These are phyloP conservation scores for Filobasidium uniguttulatum DNA, from an alignment of 1,284 basidiomycete genomes.

Conservation along the genomic window DNA sequence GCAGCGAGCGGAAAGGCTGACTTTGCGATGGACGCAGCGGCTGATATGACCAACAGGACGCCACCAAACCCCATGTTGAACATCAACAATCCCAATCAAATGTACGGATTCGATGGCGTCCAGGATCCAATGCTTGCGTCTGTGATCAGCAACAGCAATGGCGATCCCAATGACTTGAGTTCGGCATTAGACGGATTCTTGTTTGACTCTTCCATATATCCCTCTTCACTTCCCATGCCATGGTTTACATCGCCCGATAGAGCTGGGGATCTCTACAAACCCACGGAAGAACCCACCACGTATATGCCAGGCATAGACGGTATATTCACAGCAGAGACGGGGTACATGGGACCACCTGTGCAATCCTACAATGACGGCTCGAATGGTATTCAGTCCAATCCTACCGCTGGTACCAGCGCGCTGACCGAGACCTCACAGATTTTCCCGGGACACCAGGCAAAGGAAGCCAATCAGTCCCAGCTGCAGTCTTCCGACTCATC, in stretches of 20 bases:
- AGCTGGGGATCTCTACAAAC: conserved; percentile 19
- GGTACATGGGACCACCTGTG: conserved; percentile 11
- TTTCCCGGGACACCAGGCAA: background rate
- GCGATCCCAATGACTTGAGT: no score
- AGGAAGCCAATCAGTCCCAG: no score
- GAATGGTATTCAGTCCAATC: background rate
- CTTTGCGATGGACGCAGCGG: background rate
- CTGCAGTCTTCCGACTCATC: no score
- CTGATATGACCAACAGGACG: no score
- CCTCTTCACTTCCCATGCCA: conserved; percentile 27
- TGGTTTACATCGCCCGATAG: conserved; percentile 30
- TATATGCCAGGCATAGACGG: conserved; percentile 11
- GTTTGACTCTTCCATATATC: conserved; percentile 30
- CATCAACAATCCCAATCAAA: no score
- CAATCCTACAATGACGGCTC: background rate
- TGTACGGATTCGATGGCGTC: no score
- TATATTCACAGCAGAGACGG: conserved; percentile 13
- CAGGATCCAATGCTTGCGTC: no score
- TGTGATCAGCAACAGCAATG: no score
- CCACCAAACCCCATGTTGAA: no score
- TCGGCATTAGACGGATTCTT: conserved; percentile 17
- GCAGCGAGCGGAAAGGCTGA: background rate
- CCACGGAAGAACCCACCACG: conserved; percentile 8
- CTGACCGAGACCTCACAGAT: background rate
- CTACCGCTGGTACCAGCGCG: background rate